These are phyloP conservation scores for Houttuynia cordata DNA, from an alignment of 164 flowering plant species.

Conservation along the genomic window DNA sequence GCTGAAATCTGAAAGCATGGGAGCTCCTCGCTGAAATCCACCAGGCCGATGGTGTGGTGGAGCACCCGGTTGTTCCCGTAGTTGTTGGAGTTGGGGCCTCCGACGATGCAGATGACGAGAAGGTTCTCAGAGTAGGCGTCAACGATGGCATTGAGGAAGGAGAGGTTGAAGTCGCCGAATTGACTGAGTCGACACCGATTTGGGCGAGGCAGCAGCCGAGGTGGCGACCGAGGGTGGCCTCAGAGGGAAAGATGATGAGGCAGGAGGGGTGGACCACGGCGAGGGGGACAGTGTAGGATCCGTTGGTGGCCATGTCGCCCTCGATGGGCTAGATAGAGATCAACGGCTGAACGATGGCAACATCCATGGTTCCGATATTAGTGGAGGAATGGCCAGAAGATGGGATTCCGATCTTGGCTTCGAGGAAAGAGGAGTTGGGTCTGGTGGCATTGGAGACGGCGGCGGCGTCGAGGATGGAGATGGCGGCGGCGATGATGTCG, in stretches of 20 bases:
- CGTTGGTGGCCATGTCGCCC: too few species aligned
- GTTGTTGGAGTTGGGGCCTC: conserved; percentile 85
- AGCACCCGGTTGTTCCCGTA: conserved; percentile 73
- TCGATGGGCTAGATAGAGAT: too few species aligned
- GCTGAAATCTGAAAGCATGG: conserved; percentile 59
- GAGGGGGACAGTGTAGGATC: too few species aligned
- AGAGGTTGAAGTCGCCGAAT: conserved; percentile 88
- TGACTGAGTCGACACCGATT: conserved; percentile 60
- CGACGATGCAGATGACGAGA: conserved; percentile 70
- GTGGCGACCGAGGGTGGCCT: conserved; percentile 73
- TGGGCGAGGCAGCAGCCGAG: conserved; percentile 79
- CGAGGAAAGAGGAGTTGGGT: too few species aligned
- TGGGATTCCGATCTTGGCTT: too few species aligned
- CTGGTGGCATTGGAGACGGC: too few species aligned
- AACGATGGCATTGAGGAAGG: conserved; percentile 78
- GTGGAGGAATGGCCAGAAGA: too few species aligned
- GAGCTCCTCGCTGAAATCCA: conserved; percentile 70
- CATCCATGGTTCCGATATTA: too few species aligned
- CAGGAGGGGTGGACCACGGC: conserved; percentile 14
- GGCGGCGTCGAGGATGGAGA: too few species aligned
- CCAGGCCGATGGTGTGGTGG: conserved; percentile 82
- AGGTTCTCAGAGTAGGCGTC: conserved; percentile 92
- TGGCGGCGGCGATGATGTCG: too few species aligned
- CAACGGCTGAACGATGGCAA: too few species aligned
- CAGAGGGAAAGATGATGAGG: conserved; percentile 7